phyloP scores from a whole-genome alignment of 1,284 basidiomycete species.

The Ganoderma sp. region DNA sequence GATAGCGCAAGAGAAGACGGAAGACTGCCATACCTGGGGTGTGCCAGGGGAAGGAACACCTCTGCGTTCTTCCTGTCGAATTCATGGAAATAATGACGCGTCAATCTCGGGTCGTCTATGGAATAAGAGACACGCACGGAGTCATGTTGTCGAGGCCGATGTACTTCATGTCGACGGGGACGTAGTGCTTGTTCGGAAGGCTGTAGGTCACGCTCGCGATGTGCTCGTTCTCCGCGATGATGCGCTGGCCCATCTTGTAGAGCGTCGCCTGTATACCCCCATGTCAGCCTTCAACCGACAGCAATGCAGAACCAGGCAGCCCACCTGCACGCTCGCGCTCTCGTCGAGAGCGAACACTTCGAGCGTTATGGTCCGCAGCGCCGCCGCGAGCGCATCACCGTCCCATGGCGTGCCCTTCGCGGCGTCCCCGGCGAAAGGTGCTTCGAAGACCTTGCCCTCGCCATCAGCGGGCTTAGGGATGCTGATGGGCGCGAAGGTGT shows the following conservation, averaged over 20 bases:
- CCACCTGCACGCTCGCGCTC: conserved; percentile 89
- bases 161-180: conserved; percentile 81
- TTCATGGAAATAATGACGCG: background rate
- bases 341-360: conserved; percentile 87
- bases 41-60: conserved; percentile 81
- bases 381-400: conserved; percentile 57
- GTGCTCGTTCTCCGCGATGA: conserved; percentile 69
- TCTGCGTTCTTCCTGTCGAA: conserved; percentile 67
- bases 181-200: conserved; percentile 94
- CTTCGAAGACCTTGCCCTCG: conserved; percentile 56
- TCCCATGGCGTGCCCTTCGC: conserved; percentile 64
- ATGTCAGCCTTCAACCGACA: background rate
- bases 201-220: conserved; percentile 74
- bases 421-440: conserved; percentile 44
- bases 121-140: conserved; percentile 43
- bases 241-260: conserved; percentile 85
- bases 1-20: background rate
- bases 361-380: conserved; percentile 73
- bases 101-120: background rate
- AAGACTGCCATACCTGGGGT: conserved; percentile 63
- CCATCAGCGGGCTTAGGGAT: conserved; percentile 48
- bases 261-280: conserved; percentile 71
- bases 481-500: conserved; percentile 61
- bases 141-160: conserved; percentile 58
- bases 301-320: background rate